phyloP scores from a whole-genome alignment of 257 asterid genomes.

The Solanum sitiens region DNA sequence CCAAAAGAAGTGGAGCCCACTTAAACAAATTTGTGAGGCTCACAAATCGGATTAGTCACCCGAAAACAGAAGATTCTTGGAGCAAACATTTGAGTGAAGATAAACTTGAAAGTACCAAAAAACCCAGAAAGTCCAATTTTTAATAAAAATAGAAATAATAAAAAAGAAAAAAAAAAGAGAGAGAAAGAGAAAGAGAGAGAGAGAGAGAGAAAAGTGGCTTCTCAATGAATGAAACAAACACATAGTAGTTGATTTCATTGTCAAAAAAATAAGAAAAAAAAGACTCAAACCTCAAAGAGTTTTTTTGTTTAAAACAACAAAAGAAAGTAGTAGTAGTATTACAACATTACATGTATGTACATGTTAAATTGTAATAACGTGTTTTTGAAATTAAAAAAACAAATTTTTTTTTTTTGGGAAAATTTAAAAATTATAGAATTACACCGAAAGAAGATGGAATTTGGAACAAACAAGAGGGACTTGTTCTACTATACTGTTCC shows the following conservation, averaged over 20 bases:
- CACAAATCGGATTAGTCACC: slow-evolving; percentile 9
- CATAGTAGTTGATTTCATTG: slow-evolving; percentile 7
- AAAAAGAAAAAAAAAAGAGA: neutral
- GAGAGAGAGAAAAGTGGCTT: neutral
- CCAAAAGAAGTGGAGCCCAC: slow-evolving; percentile 8
- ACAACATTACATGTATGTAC: neutral
- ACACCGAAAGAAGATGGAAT: slow-evolving; percentile 8
- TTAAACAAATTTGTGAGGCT: slow-evolving; percentile 10
- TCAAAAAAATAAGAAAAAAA: neutral
- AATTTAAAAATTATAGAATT: neutral
- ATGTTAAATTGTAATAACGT: neutral
- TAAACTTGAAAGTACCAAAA: slow-evolving; percentile 14
- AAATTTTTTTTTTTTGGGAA: neutral
- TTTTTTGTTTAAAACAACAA: neutral
- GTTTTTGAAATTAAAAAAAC: neutral
- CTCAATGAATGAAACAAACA: slow-evolving; percentile 1
- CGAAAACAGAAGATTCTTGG: slow-evolving; percentile 10
- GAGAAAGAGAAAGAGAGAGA: neutral
- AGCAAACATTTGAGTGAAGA: neutral
- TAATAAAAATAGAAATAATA: neutral
- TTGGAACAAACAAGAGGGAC: slow-evolving; percentile 7
- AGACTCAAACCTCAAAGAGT: neutral
- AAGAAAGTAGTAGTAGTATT: neutral
- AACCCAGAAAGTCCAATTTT: slow-evolving; percentile 12
- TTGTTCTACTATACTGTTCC: slow-evolving; percentile 13